Base-by-base conservation (phyloP, 169 alveolate genomes). In the Theileria orientalis region DNA sequence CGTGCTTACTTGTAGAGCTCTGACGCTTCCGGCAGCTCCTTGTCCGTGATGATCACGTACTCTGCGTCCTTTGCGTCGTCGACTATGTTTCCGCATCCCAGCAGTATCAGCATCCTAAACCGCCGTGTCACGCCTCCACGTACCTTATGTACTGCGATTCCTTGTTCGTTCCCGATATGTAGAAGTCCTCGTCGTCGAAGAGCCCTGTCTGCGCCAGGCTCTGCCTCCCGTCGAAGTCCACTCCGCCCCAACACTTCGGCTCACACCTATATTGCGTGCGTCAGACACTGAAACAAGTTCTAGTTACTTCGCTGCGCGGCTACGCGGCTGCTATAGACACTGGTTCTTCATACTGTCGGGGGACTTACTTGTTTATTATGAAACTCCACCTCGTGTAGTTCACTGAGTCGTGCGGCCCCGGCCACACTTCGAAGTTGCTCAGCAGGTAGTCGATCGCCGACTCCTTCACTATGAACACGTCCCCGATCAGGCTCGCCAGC, bases 11-110 rank as follows among this genome's bases (percentile, higher is more conserved):
- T 61, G 21, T 69, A 35, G 14, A 82, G 69, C 21, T 73, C 79
- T 1, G 13, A 14, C 0, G 89, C 89, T 62, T 82, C 85, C 35
- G 32, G 54, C 6, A 86, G 63, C 19, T 37, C 64, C 32, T 68
- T 62, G 61, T 88, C 90, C 9, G 89, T 73, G 51, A 88, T 74
- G 40, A 88, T 66, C 25, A 88, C 89, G 52, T 88, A 88, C 33
- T 88, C 93, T 16, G 93, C 90, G 32, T 88, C 91, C 32, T 61
- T 46, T 3, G 93, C 85, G 37, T 82, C 54, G 9, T 40, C 25
- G 11, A 88, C 93, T 14, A 88, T 19, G 7, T 74, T 84, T 19
- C 93, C 93, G 41, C 82, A 84, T 14, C 93, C 93, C 64, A 88
- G 68, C 42, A 71, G 67, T 19, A 88, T 76, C 46, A 88, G 68